Evolutionary conservation across 208 protist species (phyloP).

Genomic region (Trypanosoma theileri): DNA sequence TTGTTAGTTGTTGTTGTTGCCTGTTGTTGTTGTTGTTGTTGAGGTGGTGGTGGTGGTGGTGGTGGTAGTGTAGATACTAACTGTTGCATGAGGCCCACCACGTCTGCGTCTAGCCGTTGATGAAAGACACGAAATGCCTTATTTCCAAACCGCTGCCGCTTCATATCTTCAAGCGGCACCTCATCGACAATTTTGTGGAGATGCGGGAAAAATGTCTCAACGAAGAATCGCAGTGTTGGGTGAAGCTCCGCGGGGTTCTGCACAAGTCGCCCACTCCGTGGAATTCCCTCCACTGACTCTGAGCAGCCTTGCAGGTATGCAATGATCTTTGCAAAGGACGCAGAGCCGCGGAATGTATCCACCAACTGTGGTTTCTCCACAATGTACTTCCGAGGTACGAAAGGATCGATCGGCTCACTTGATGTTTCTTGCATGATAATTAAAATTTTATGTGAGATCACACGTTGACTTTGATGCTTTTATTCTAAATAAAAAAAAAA

Average conservation of each 20-base stretch:
- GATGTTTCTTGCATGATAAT: background rate
- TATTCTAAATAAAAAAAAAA: no score
- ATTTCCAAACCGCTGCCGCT: conserved; percentile 88
- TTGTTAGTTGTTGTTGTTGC: background rate
- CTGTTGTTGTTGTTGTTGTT: background rate
- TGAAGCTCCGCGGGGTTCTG: conserved; percentile 27
- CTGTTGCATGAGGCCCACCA: conserved; percentile 45
- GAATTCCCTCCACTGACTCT: conserved; percentile 35
- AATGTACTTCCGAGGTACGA: conserved; percentile 59
- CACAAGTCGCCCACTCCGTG: conserved; percentile 22
- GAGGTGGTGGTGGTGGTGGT: background rate
- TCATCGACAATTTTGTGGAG: conserved; percentile 52
- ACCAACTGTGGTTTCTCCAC: conserved; percentile 62
- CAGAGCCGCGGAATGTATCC: conserved; percentile 55
- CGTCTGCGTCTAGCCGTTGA: conserved; percentile 42
- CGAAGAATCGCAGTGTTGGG: conserved; percentile 44
- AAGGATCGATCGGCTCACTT: background rate
- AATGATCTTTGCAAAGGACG: conserved; percentile 69
- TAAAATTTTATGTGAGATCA: background rate
- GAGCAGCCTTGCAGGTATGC: conserved; percentile 59
- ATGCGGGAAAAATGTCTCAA: conserved; percentile 52
- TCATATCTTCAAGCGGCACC: conserved; percentile 78
- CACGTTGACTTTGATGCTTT: no score
- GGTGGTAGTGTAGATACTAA: conserved; percentile 51
- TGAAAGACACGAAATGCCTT: conserved; percentile 81